phyloP scores from a whole-genome alignment of 768 basidiomycete genomes.

The Hemileccinum rubropunctum region DNA sequence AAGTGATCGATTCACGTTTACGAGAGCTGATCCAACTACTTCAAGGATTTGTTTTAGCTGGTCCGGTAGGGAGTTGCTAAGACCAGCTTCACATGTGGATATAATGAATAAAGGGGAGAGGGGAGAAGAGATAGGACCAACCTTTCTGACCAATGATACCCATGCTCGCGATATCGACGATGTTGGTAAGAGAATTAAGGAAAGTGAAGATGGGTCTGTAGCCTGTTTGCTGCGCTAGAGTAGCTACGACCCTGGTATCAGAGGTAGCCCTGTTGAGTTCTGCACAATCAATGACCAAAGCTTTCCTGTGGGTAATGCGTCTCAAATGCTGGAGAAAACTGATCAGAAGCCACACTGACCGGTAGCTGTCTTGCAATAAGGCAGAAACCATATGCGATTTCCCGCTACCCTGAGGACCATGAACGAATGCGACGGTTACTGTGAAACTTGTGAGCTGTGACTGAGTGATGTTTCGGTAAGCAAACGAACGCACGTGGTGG shows the following conservation, averaged over 20 bases:
- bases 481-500: slow-evolving; percentile 54
- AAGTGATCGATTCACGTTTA: slow-evolving; percentile 55
- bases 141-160: slow-evolving; percentile 97
- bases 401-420: slow-evolving; percentile 83
- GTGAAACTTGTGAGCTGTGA: slow-evolving; percentile 9
- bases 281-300: slow-evolving; percentile 81
- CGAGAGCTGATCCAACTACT: slow-evolving; percentile 71
- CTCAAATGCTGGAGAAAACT: not conserved
- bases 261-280: slow-evolving; percentile 66
- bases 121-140: slow-evolving; percentile 22
- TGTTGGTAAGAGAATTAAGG: slow-evolving; percentile 71
- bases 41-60: slow-evolving; percentile 85
- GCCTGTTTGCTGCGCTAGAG: slow-evolving; percentile 79
- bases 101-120: not conserved
- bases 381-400: slow-evolving; percentile 59
- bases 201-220: slow-evolving; percentile 89
- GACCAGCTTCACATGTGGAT: slow-evolving; percentile 55
- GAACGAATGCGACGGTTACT: slow-evolving; percentile 77
- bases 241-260: slow-evolving; percentile 64
- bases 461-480: not conserved
- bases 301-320: slow-evolving; percentile 43
- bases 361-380: slow-evolving; percentile 49
- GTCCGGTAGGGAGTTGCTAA: slow-evolving; percentile 73
- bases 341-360: slow-evolving; percentile 35
- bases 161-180: slow-evolving; percentile 89